phyloP scores from a whole-genome alignment of 371 early-diverging fungal species.

The Syncephalis fuscata region DNA sequence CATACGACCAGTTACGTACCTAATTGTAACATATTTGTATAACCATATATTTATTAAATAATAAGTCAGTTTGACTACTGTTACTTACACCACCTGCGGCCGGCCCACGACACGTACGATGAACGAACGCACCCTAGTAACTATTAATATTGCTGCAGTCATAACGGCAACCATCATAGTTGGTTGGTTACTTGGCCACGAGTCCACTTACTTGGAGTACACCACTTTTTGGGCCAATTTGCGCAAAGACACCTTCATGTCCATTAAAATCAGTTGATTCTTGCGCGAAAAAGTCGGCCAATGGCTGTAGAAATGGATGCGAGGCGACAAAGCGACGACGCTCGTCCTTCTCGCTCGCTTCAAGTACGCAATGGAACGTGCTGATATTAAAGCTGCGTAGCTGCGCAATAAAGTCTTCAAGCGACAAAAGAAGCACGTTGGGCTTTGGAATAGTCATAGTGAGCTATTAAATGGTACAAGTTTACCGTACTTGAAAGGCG shows the following conservation, averaged over 20 bases:
- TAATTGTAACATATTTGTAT: too few species aligned
- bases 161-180: not conserved
- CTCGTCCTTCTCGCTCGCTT: not conserved
- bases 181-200: not conserved
- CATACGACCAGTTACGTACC: slow-evolving; percentile 17
- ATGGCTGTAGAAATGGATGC: slow-evolving; percentile 9
- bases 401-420: slow-evolving; percentile 6
- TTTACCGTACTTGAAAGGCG: too few species aligned
- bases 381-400: slow-evolving; percentile 6
- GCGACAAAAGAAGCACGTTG: slow-evolving; percentile 2
- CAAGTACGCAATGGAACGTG: slow-evolving; percentile 10
- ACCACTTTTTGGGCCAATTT: slow-evolving; percentile 11
- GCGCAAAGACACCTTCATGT: slow-evolving; percentile 19
- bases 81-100: slow-evolving; percentile 15
- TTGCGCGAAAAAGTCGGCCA: slow-evolving; percentile 13
- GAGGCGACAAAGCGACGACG: not conserved
- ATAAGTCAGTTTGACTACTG: too few species aligned
- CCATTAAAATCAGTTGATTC: slow-evolving; percentile 14
- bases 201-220: slow-evolving; percentile 7
- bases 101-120: slow-evolving; percentile 16
- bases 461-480: too few species aligned
- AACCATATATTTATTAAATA: too few species aligned
- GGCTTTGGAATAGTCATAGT: slow-evolving; percentile 1
- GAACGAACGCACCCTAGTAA: slow-evolving; percentile 13
- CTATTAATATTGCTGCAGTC: not conserved